Conservation (phyloP, 371 early-diverging fungal genomes). For the Mortierella sp. region DNA sequence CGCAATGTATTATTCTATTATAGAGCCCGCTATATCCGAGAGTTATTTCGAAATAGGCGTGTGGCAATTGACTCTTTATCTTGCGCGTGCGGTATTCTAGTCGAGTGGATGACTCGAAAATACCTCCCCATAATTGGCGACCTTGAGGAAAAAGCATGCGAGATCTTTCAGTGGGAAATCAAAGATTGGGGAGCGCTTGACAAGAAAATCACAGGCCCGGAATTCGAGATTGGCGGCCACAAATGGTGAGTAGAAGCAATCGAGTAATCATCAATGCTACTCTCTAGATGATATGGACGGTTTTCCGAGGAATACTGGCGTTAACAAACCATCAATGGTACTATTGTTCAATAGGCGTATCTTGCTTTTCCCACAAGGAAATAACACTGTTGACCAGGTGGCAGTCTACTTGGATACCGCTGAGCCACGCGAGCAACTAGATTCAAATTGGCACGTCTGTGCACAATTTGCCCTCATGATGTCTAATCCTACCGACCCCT, state of each 20-base stretch:
- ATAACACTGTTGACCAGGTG: slow-evolving; percentile 74
- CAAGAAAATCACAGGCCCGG: slow-evolving; percentile 65
- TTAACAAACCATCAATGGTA: not conserved
- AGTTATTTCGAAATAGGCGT: not conserved
- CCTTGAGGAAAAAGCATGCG: slow-evolving; percentile 62
- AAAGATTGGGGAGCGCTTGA: slow-evolving; percentile 66
- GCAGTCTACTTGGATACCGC: slow-evolving; percentile 90
- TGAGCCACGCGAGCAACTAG: slow-evolving; percentile 67
- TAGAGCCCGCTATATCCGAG: not conserved
- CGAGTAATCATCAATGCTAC: not conserved
- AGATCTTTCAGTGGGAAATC: slow-evolving; percentile 71
- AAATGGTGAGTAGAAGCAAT: slow-evolving; percentile 63
- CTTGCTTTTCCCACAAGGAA: slow-evolving; percentile 93
- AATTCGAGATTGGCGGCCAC: slow-evolving; percentile 68
- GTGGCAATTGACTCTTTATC: not conserved
- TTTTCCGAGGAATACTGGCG: not conserved
- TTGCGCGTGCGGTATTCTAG: slow-evolving; percentile 6
- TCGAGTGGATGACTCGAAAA: slow-evolving; percentile 50
- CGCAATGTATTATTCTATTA: not conserved
- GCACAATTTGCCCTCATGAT: slow-evolving; percentile 88
- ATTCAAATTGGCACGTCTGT: slow-evolving; percentile 85
- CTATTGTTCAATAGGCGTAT: slow-evolving; percentile 72
- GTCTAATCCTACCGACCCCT: slow-evolving; percentile 81
- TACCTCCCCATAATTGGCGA: slow-evolving; percentile 51
- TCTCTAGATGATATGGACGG: not conserved